Conservation (phyloP, 495 filamentous ascomycete genomes). For the Niebla homalea region DNA sequence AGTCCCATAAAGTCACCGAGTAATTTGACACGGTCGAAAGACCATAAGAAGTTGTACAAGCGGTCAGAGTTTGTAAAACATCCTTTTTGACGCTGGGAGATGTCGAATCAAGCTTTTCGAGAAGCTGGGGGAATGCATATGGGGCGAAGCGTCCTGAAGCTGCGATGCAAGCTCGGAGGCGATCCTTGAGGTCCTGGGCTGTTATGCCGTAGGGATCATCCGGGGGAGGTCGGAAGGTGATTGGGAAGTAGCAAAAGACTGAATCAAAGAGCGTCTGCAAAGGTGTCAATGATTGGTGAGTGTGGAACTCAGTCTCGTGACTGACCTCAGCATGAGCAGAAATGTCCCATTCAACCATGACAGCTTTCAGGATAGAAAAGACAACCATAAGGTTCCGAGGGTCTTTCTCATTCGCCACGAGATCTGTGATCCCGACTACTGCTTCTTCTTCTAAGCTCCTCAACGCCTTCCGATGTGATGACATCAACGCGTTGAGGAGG, state of each 20-base stretch:
- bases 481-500: conserved; percentile 52
- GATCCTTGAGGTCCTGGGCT: conserved; percentile 55
- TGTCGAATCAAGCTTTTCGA: conserved; percentile 67
- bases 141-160: conserved; percentile 54
- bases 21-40: conserved; percentile 50
- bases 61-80: conserved; percentile 50
- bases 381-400: conserved; percentile 67
- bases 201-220: conserved; percentile 67
- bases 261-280: conserved; percentile 52
- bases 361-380: conserved; percentile 57
- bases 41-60: conserved; percentile 49
- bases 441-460: conserved; percentile 45
- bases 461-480: conserved; percentile 45
- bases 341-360: conserved; percentile 65
- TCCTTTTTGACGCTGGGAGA: conserved; percentile 66
- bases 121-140: conserved; percentile 52
- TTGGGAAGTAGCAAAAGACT: conserved; percentile 69
- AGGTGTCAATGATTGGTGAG: conserved; percentile 18
- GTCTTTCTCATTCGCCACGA: conserved; percentile 66
- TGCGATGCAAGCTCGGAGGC: conserved; percentile 59
- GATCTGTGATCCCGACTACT: conserved; percentile 48
- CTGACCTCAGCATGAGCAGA: conserved; percentile 46
- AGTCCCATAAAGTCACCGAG: conserved; percentile 59
- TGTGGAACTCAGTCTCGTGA: neutral
- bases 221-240: conserved; percentile 62